Percentiles rank a stretch among this genome's conserved stretches.
Conservation (phyloP, 2,329 filamentous ascomycete species). For the Pyrenophora tritici-repentis region DNA sequence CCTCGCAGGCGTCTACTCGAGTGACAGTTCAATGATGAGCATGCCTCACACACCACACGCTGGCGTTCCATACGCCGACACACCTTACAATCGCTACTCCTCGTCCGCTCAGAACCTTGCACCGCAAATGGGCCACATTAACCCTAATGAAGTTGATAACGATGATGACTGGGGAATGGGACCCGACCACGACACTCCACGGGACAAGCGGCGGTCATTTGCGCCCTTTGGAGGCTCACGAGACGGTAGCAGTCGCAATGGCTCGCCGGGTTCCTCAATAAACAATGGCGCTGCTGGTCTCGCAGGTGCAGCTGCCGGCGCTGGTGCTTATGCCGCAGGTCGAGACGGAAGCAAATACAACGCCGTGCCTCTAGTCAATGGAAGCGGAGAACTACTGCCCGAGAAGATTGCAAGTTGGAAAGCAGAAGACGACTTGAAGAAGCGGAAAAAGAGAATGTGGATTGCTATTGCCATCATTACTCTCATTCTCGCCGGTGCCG, state of each 20-base stretch:
- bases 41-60: constrained; percentile 48
- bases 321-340: constrained; percentile 22
- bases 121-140: constrained; percentile 56
- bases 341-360: constrained; percentile 59
- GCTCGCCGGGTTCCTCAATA: constrained; percentile 49
- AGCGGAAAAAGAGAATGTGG: constrained; percentile 69
- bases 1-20: constrained; percentile 43
- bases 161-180: constrained; percentile 85
- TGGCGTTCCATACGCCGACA: constrained; percentile 60
- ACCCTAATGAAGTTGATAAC: constrained; percentile 81
- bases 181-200: constrained; percentile 47
- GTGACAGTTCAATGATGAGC: constrained; percentile 54
- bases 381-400: constrained; percentile 32
- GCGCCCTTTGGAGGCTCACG: constrained; percentile 57
- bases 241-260: constrained; percentile 48
- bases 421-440: constrained; percentile 52
- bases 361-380: constrained; percentile 52
- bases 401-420: constrained; percentile 69
- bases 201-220: constrained; percentile 62
- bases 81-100: constrained; percentile 68
- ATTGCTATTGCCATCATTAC: constrained; percentile 68
- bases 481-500: constrained; percentile 69
- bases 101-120: constrained; percentile 41
- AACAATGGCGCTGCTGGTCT: constrained; percentile 45
- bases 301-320: constrained; percentile 47